phyloP scores from a whole-genome alignment of 2,329 filamentous ascomycete species.

The Sphaerostilbella broomeana region DNA sequence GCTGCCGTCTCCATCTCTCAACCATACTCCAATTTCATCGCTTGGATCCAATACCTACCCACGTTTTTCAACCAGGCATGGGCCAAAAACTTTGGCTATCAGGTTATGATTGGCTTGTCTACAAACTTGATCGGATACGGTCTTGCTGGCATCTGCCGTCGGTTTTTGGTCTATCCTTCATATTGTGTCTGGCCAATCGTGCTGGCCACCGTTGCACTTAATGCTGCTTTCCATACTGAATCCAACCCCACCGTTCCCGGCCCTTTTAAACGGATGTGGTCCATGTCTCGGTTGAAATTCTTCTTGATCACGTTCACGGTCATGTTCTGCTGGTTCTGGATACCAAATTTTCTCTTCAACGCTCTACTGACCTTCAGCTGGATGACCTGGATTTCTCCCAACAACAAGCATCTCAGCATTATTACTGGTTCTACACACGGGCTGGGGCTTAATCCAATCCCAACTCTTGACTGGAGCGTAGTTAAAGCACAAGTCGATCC shows the following conservation, averaged over 20 bases:
- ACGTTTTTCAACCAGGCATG: conserved; percentile 46
- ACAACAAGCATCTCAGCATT: conserved; percentile 31
- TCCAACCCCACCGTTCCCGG: conserved; percentile 23
- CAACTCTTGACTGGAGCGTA: conserved; percentile 39
- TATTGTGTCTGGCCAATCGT: conserved; percentile 49
- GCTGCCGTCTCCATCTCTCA: conserved; percentile 43
- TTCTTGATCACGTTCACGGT: conserved; percentile 37
- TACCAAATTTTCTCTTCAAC: conserved; percentile 46
- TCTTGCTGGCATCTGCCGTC: conserved; percentile 42
- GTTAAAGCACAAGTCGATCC: conserved; percentile 29
- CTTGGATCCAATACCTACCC: conserved; percentile 43
- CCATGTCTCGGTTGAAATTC: conserved; percentile 39
- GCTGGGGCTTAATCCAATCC: conserved; percentile 34
- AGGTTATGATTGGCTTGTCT: conserved; percentile 42
- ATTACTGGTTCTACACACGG: conserved; percentile 33
- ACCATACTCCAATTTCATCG: conserved; percentile 44
- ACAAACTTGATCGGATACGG: conserved; percentile 52
- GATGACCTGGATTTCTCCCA: conserved; percentile 47
- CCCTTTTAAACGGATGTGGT: conserved; percentile 30
- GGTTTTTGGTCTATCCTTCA: conserved; percentile 47
- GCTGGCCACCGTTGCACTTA: conserved; percentile 44
- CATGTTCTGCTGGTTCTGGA: conserved; percentile 50
- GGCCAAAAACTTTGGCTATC: conserved; percentile 41
- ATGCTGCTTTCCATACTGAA: conserved; percentile 41
- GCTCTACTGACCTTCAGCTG: conserved; percentile 44